Conservation (phyloP, 495 filamentous ascomycete genomes). For the Melanomma pulvis-pyrius region DNA sequence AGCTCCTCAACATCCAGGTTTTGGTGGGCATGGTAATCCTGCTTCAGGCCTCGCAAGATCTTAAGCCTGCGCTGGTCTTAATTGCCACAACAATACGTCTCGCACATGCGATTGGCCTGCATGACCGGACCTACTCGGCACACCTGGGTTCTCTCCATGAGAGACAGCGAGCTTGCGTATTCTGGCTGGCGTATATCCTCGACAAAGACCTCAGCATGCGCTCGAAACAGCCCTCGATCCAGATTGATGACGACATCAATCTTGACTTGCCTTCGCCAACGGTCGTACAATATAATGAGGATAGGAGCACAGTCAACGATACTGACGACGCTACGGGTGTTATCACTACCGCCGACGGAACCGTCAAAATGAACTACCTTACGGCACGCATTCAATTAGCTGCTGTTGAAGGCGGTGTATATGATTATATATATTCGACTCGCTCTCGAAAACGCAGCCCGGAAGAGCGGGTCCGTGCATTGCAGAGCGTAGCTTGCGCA, state of each 20-base stretch:
- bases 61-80: constrained; percentile 13
- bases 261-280: constrained; percentile 23
- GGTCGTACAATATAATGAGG: constrained; percentile 6
- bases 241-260: constrained; percentile 29
- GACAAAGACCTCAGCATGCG: constrained; percentile 36
- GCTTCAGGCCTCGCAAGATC: constrained; percentile 29
- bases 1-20: constrained; percentile 28
- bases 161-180: constrained; percentile 21
- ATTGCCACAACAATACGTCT: constrained; percentile 26
- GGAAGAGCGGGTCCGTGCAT: constrained; percentile 18
- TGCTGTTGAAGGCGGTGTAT: constrained; percentile 21
- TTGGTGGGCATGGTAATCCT: constrained; percentile 32
- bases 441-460: constrained; percentile 22
- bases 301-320: neutral
- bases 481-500: constrained; percentile 17
- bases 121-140: constrained; percentile 10
- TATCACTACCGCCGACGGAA: constrained; percentile 21
- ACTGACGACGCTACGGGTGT: constrained; percentile 12
- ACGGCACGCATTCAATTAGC: constrained; percentile 21
- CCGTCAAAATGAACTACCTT: constrained; percentile 27
- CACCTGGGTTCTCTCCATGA: constrained; percentile 14
- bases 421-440: constrained; percentile 24
- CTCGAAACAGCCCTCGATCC: constrained; percentile 20
- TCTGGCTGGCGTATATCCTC: constrained; percentile 30
- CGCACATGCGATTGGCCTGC: constrained; percentile 19